These are phyloP conservation scores for Pachyrhizus erosus DNA, from an alignment of 306 rosid genomes.

Conservation along the genomic window DNA sequence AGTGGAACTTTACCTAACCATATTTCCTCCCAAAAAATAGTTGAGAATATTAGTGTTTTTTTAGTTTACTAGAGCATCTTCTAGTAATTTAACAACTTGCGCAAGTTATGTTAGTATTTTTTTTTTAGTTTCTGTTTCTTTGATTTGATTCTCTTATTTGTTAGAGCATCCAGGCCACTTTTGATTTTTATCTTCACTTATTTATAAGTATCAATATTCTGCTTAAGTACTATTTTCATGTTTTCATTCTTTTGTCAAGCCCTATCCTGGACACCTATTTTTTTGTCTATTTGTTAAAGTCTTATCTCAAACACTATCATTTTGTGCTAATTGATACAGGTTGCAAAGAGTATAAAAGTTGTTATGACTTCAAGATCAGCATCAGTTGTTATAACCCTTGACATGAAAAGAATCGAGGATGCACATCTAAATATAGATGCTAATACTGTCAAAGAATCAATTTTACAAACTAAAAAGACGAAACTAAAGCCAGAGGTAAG, in stretches of 20 bases:
- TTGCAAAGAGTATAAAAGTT: constrained; percentile 76
- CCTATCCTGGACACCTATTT: background rate
- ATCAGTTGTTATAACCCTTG: constrained; percentile 66
- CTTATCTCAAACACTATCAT: background rate
- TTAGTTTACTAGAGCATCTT: background rate
- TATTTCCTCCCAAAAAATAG: background rate
- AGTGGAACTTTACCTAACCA: background rate
- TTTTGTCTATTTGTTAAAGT: background rate
- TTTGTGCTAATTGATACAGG: constrained; percentile 53
- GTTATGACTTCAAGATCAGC: constrained; percentile 66
- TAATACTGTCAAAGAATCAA: constrained; percentile 72
- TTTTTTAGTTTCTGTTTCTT: background rate
- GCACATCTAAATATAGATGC: constrained; percentile 78
- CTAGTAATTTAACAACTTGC: background rate
- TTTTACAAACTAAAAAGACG: constrained; percentile 67
- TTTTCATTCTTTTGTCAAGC: constrained; percentile 16
- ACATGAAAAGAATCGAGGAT: constrained; percentile 69
- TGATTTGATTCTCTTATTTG: constrained; percentile 18
- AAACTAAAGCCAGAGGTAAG: constrained; percentile 84
- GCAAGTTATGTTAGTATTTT: background rate
- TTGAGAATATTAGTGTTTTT: background rate
- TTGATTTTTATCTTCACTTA: constrained; percentile 26
- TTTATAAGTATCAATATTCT: background rate
- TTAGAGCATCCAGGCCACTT: background rate
- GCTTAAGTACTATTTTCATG: constrained; percentile 20